Evolutionary conservation across 202 grass and related monocot species (phyloP), one percentile per base, ranked within the genome.

Genomic region (Zoysia matrella): DNA sequence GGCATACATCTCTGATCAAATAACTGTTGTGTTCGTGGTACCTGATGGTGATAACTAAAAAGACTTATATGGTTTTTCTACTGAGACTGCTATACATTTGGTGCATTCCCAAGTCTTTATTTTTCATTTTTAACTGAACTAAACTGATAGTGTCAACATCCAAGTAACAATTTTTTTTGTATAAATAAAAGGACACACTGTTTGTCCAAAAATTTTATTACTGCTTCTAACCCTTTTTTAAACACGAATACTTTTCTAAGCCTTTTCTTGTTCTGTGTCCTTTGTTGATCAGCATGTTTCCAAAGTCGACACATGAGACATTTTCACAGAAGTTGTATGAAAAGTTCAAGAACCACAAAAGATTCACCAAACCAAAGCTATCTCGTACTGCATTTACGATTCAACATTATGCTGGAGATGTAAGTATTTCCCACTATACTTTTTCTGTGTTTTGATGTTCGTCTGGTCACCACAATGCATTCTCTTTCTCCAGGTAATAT

Each of bases 321-420:
- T 91, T 97, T 73, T 89, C 89, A 61, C 83, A 90, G 78, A 97
- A 90, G 64, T 80, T 97, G 75, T 89, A 92, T 75, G 88, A 89
- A 81, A 94, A 91, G 83, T 97, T 92, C 80, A 94, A 89, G 87
- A 89, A 68, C 72, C 90, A 97, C 84, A 97, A 94, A 91, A 79
- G 94, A 83, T 97, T 97, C 87, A 67, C 80, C 75, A 94, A 90
- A 86, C 94, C 94, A 69, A 97, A 94, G 80, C 91, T 97, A 83
- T 94, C 94, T 39, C 89, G 94, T 49, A 97, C 88, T 69, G 78
- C 86, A 49, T 97, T 97, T 81, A 97, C 92, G 47, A 88, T 97
- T 82, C 85, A 83, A 81, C 94, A 97, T 85, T 97, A 94, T 92
- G 94, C 94, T 81, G 94, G 94, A 79, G 94, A 97, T 65, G 94